Conservation (phyloP, 139 green algal genomes). For the Micromonas pusilla region DNA sequence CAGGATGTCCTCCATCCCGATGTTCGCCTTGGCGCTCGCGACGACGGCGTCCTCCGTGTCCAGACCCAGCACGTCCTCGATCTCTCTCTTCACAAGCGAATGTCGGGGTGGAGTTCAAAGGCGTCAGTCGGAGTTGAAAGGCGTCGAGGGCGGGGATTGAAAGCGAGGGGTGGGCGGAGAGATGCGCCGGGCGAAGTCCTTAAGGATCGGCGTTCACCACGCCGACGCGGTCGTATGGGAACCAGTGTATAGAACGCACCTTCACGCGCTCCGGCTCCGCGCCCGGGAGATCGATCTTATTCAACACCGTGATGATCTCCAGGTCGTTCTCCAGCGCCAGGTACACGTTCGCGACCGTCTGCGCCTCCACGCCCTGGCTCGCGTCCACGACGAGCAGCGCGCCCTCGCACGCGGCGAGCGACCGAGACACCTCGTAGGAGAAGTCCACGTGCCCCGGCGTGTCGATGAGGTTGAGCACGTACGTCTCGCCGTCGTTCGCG, state of each 20-base stretch:
- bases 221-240: too few species aligned
- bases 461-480: constrained; percentile 86
- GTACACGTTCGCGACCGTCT: constrained; percentile 98
- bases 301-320: constrained; percentile 72
- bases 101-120: too few species aligned
- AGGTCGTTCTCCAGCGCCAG: constrained; percentile 93
- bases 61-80: constrained; percentile 93
- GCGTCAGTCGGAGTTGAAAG: too few species aligned
- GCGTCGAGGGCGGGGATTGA: too few species aligned
- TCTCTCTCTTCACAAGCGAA: too few species aligned
- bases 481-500: constrained; percentile 45
- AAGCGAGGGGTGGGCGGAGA: too few species aligned
- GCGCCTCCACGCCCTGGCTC: constrained; percentile 90
- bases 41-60: constrained; percentile 67
- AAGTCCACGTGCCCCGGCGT: constrained; percentile 87
- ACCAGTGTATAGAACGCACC: too few species aligned
- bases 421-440: constrained; percentile 81
- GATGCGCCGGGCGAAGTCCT: too few species aligned
- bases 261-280: constrained; percentile 84
- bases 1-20: constrained; percentile 87
- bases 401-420: constrained; percentile 90
- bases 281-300: constrained; percentile 97
- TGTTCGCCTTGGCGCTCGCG: constrained; percentile 63
- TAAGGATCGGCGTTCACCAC: too few species aligned
- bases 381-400: constrained; percentile 96